Evolutionary conservation across 805 yeast species (phyloP).

Genomic region (Priceomyces medius): DNA sequence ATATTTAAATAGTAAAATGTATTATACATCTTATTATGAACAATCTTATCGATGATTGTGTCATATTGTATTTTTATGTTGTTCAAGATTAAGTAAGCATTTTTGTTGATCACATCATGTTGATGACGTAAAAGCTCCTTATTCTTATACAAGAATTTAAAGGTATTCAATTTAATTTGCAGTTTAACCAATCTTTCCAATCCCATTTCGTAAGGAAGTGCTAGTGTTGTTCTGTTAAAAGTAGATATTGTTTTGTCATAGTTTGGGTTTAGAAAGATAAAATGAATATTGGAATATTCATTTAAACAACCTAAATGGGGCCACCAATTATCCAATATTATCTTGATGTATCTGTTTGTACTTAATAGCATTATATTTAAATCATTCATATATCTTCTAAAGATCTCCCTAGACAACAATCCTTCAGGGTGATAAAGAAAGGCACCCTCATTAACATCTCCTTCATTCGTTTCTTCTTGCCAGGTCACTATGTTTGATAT

Average conservation of each 20-base stretch:
- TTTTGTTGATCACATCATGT: conserved; percentile 1
- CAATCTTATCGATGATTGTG: conserved; percentile 7
- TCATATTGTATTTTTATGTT: conserved; percentile 9
- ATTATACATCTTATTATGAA: conserved; percentile 6
- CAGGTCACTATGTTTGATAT: conserved; percentile 14
- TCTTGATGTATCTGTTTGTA: conserved; percentile 12
- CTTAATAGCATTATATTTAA: conserved; percentile 15
- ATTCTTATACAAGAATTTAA: conserved; percentile 12
- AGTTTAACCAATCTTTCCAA: conserved; percentile 14
- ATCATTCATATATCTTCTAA: conserved; percentile 15
- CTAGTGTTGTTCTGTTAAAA: conserved; percentile 9
- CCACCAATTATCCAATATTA: conserved; percentile 17
- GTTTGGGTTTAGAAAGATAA: conserved; percentile 13
- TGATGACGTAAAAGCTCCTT: not conserved
- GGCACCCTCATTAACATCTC: conserved; percentile 3
- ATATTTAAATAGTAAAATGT: conserved; percentile 9
- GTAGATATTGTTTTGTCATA: conserved; percentile 14
- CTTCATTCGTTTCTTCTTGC: not conserved
- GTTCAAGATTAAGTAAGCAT: conserved; percentile 9
- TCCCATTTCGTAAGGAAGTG: conserved; percentile 17
- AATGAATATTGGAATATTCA: conserved; percentile 14
- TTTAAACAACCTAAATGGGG: conserved; percentile 10
- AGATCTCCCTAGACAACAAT: conserved; percentile 15
- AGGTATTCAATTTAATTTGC: conserved; percentile 14
- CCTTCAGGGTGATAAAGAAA: conserved; percentile 20